Evolutionary conservation across 495 filamentous ascomycete genomes (phyloP).

Genomic region (Aspergillus wentii): DNA sequence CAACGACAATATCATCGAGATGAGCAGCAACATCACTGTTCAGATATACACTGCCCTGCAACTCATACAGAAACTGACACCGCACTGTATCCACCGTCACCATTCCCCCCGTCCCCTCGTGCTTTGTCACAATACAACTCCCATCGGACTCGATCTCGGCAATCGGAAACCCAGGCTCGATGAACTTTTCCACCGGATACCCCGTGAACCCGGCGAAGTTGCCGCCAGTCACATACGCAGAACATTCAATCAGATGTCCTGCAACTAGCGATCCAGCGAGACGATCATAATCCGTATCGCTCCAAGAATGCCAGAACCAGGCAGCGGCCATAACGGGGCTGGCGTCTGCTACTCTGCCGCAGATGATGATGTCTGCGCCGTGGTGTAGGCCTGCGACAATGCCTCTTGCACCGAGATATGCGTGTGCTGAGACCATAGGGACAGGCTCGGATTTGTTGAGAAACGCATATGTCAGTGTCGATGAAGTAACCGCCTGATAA

Average conservation of each 20-base stretch:
- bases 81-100: conserved; percentile 39
- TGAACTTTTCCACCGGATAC: conserved; percentile 20
- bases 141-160: conserved; percentile 27
- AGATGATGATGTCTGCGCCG: conserved; percentile 51
- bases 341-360: conserved; percentile 48
- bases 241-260: conserved; percentile 51
- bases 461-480: conserved; percentile 19
- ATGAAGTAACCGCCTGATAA: conserved; percentile 10
- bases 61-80: conserved; percentile 51
- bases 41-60: conserved; percentile 49
- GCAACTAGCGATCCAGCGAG: conserved; percentile 42
- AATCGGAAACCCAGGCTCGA: conserved; percentile 36
- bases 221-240: conserved; percentile 44
- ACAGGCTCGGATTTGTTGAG: conserved; percentile 10
- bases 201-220: conserved; percentile 49
- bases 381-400: conserved; percentile 36
- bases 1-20: conserved; percentile 34
- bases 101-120: conserved; percentile 15
- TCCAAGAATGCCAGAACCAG: conserved; percentile 42
- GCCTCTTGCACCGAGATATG: conserved; percentile 42
- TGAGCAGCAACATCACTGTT: conserved; percentile 50
- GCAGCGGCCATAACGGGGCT: conserved; percentile 44
- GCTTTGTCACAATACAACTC: conserved; percentile 25
- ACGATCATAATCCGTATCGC: conserved; percentile 29
- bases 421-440: conserved; percentile 26